These are phyloP conservation scores for Trichosporon coremiiforme DNA, from an alignment of 1,284 basidiomycete species.

Conservation along the genomic window DNA sequence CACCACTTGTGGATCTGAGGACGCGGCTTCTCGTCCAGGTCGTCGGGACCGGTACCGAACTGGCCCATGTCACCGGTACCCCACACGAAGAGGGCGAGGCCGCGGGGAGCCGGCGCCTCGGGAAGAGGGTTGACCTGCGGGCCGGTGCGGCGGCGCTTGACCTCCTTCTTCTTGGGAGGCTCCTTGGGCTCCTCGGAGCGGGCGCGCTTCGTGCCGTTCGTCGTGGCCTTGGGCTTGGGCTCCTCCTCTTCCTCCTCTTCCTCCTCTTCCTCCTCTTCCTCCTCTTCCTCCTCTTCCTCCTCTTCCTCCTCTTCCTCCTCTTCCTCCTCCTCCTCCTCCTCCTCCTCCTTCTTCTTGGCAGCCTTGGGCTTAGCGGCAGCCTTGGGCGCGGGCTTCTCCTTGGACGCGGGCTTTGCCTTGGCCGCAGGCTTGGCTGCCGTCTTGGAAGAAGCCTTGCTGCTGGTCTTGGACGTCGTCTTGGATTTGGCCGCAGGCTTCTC, in stretches of 20 bases:
- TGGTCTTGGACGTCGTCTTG: conserved; percentile 10
- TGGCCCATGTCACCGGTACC: conserved; percentile 84
- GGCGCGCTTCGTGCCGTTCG: conserved; percentile 10
- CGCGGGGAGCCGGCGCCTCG: conserved; percentile 22
- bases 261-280: background rate
- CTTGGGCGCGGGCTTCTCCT: conserved; percentile 32
- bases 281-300: too few species aligned
- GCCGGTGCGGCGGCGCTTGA: conserved; percentile 29
- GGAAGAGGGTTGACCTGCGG: conserved; percentile 41
- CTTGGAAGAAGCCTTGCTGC: conserved; percentile 18
- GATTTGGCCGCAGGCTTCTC: conserved; percentile 32
- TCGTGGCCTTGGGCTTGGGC: background rate
- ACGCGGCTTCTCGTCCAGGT: conserved; percentile 68
- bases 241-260: conserved; percentile 15
- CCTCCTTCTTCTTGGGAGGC: conserved; percentile 12
- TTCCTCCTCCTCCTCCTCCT: too few species aligned
- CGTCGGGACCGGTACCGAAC: conserved; percentile 74
- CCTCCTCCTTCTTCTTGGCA: conserved; percentile 10
- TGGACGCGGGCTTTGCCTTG: conserved; percentile 22
- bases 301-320: too few species aligned
- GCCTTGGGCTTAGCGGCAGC: conserved; percentile 23
- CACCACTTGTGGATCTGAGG: conserved; percentile 66
- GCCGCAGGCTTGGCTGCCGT: conserved; percentile 26
- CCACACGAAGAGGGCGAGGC: conserved; percentile 68
- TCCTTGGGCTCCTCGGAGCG: background rate